Percentiles rank a stretch among this genome's conserved stretches.
Conservation (phyloP, 345 rosid genomes). For the Salix koriyanagi region DNA sequence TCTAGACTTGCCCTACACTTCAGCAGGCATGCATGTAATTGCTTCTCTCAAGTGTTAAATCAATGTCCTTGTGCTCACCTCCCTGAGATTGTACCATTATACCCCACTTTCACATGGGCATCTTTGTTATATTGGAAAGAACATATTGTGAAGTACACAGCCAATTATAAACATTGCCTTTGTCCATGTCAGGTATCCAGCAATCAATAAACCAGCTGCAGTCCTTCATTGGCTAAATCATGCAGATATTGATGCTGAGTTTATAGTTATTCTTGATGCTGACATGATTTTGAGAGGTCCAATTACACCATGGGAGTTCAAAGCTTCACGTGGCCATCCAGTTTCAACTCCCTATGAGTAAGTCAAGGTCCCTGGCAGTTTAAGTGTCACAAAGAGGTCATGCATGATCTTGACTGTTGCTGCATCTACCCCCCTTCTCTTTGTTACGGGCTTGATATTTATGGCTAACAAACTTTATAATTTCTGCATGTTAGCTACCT, state of each 20-base stretch:
- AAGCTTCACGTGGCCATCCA: constrained; percentile 86
- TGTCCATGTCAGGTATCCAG: constrained; percentile 78
- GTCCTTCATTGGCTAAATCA: constrained; percentile 99
- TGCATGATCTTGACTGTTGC: background rate
- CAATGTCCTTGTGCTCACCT: background rate
- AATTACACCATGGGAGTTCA: constrained; percentile 95
- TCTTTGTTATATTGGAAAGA: no score
- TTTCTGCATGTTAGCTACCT: constrained; percentile 60
- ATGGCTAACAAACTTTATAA: background rate
- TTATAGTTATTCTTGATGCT: constrained; percentile 90
- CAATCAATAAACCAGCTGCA: constrained; percentile 96
- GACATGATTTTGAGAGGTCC: constrained; percentile 97
- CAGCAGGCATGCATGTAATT: background rate
- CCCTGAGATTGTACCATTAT: background rate
- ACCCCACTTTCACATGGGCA: background rate
- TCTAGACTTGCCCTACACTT: background rate
- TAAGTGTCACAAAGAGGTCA: background rate
- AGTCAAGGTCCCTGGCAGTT: constrained; percentile 13
- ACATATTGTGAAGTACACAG: no score
- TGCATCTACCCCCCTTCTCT: background rate
- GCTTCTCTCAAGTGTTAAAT: background rate
- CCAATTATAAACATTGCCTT: constrained; percentile 1
- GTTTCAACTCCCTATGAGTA: constrained; percentile 99
- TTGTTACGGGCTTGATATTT: background rate
- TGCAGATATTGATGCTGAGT: constrained; percentile 78